A percentile compares a stretch with the other conserved stretches of the same genome.
Conservation (phyloP, 441 rosid species). For the Cnidoscolus chayamansa region DNA sequence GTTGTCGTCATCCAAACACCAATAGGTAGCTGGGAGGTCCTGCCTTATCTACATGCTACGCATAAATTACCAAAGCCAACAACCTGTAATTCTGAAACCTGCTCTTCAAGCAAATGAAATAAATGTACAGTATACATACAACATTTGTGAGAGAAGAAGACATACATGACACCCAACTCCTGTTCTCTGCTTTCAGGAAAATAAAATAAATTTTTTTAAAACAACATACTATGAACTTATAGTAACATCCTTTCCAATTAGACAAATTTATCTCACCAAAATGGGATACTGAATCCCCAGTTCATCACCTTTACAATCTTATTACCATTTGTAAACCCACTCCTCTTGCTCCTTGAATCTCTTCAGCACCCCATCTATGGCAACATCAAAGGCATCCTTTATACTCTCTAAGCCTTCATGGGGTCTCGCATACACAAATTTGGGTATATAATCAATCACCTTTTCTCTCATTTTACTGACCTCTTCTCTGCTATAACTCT, state of each 20-base stretch:
- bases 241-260: neutral
- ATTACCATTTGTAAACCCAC: constrained; percentile 1
- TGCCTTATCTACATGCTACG: neutral
- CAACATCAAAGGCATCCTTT: constrained; percentile 83
- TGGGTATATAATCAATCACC: constrained; percentile 70
- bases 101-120: neutral
- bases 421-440: constrained; percentile 58
- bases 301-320: constrained; percentile 7
- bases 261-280: neutral
- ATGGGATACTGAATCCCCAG: constrained; percentile 18
- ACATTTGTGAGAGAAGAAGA: neutral
- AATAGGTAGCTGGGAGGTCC: neutral
- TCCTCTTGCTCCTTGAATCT: constrained; percentile 67
- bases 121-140: neutral
- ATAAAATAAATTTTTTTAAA: too few species aligned
- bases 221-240: neutral
- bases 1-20: neutral
- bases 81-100: neutral
- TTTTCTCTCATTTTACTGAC: constrained; percentile 70
- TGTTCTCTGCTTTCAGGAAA: neutral
- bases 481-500: constrained; percentile 54
- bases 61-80: neutral
- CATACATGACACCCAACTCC: neutral
- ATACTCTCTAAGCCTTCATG: constrained; percentile 51
- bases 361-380: constrained; percentile 73